phyloP scores from a whole-genome alignment of 2,329 filamentous ascomycete genomes.

The Ilyonectria mors-panacis region DNA sequence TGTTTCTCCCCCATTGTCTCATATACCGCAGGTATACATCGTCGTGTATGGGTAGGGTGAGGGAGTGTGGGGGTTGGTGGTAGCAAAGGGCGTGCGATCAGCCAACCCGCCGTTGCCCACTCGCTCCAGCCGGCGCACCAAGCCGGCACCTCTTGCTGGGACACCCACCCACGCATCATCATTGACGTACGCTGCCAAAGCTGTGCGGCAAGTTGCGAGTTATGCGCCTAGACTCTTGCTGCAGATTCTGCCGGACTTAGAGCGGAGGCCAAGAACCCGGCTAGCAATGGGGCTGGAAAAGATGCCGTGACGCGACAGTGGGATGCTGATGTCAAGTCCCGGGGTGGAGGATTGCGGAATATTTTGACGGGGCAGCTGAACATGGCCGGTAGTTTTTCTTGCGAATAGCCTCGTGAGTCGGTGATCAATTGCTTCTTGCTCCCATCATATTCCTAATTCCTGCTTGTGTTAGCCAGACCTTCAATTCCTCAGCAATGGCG shows the following conservation, averaged over 20 bases:
- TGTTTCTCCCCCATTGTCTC: background rate
- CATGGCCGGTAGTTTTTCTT: slow-evolving; percentile 2
- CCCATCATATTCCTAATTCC: slow-evolving; percentile 4
- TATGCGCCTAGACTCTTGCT: slow-evolving; percentile 11
- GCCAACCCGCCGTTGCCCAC: slow-evolving; percentile 12
- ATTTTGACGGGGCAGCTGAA: slow-evolving; percentile 3
- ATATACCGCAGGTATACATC: slow-evolving; percentile 7
- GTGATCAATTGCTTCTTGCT: slow-evolving; percentile 6
- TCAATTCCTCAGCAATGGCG: slow-evolving; percentile 35
- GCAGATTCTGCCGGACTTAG: slow-evolving; percentile 12
- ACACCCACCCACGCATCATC: slow-evolving; percentile 16
- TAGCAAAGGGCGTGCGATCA: slow-evolving; percentile 11
- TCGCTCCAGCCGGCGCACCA: slow-evolving; percentile 2
- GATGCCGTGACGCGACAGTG: background rate
- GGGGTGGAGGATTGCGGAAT: slow-evolving; percentile 12
- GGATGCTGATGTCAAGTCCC: slow-evolving; percentile 21
- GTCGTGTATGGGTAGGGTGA: slow-evolving; percentile 14
- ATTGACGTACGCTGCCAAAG: slow-evolving; percentile 18
- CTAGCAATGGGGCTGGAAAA: slow-evolving; percentile 11
- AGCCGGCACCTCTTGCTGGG: slow-evolving; percentile 3
- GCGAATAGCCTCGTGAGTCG: slow-evolving; percentile 42
- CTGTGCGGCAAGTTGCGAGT: slow-evolving; percentile 2
- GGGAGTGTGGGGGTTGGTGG: slow-evolving; percentile 11
- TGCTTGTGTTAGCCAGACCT: slow-evolving; percentile 4
- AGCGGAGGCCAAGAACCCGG: slow-evolving; percentile 11